Conservation (phyloP, 1,284 basidiomycete genomes). For the Marasmius sp. region DNA sequence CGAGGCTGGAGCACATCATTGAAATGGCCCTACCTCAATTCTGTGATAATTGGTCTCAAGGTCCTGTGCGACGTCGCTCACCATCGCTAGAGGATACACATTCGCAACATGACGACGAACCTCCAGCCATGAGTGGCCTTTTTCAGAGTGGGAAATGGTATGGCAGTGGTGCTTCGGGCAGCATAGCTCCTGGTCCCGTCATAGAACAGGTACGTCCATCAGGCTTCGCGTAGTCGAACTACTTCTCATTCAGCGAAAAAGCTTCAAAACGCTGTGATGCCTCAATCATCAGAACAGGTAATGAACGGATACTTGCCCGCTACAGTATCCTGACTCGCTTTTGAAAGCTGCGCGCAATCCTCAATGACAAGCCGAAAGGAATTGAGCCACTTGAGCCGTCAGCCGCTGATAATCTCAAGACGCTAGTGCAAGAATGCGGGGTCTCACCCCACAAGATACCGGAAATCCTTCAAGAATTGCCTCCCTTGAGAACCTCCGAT, state of each 20-base stretch:
- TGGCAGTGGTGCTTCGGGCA: conserved; percentile 77
- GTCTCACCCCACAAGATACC: conserved; percentile 86
- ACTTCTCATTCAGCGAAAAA: conserved; percentile 26
- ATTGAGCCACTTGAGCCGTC: conserved; percentile 49
- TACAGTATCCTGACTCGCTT: conserved; percentile 20
- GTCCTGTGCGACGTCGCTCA: conserved; percentile 39
- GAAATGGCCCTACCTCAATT: conserved; percentile 77
- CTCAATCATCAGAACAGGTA: conserved; percentile 12
- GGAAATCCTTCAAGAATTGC: conserved; percentile 86
- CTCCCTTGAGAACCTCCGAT: conserved; percentile 72
- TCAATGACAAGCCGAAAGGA: not conserved
- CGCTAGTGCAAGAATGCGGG: conserved; percentile 86
- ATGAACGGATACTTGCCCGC: conserved; percentile 7
- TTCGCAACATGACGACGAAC: conserved; percentile 68
- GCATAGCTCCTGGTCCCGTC: conserved; percentile 73
- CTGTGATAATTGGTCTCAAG: conserved; percentile 36
- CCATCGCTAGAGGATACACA: conserved; percentile 59
- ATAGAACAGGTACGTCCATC: conserved; percentile 65
- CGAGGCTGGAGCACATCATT: conserved; percentile 76
- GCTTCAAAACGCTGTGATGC: conserved; percentile 62
- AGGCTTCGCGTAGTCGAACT: conserved; percentile 4
- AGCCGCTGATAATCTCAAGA: conserved; percentile 77
- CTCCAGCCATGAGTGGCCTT: conserved; percentile 66
- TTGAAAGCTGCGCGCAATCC: not conserved
- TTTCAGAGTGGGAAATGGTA: conserved; percentile 84